A percentile compares a stretch with the other conserved stretches of the same genome.
Evolutionary conservation across 768 basidiomycete species (phyloP).

Genomic region (Leucocoprinus sp.): DNA sequence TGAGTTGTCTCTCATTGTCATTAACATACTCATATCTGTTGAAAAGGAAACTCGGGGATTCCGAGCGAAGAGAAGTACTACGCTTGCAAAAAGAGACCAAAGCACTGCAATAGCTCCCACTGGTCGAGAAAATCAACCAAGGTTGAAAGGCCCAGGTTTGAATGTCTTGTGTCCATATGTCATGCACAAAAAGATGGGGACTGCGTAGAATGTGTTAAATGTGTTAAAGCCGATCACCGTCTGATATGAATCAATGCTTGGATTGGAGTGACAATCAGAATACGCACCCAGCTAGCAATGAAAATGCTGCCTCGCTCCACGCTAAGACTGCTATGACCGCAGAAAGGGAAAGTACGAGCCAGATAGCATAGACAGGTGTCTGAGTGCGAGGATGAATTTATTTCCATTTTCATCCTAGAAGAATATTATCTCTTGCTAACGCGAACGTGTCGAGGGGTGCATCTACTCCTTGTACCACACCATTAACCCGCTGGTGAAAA

Average conservation of each 20-base stretch:
- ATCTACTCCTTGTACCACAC: conserved; percentile 57
- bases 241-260: too few species aligned
- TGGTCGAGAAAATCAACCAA: conserved; percentile 21
- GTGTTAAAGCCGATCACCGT: too few species aligned
- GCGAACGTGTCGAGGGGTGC: conserved; percentile 62
- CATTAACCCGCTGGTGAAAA: conserved; percentile 56
- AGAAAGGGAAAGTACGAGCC: conserved; percentile 26
- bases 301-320: conserved; percentile 25
- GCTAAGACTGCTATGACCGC: conserved; percentile 23
- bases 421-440: conserved; percentile 38
- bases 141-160: conserved; percentile 26
- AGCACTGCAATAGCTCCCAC: conserved; percentile 22
- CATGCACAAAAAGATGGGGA: conserved; percentile 27
- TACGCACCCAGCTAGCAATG: conserved; percentile 28
- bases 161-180: conserved; percentile 25
- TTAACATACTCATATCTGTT: conserved; percentile 26
- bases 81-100: conserved; percentile 26
- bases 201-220: too few species aligned
- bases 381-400: conserved; percentile 22
- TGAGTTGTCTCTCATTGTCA: not conserved
- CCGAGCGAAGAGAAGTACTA: conserved; percentile 26
- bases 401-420: conserved; percentile 31
- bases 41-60: conserved; percentile 14
- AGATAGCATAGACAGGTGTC: conserved; percentile 31
- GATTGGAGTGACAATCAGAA: too few species aligned